These are phyloP conservation scores for Cladosporium sp. DNA, from an alignment of 2,329 filamentous ascomycete species.

Conservation along the genomic window DNA sequence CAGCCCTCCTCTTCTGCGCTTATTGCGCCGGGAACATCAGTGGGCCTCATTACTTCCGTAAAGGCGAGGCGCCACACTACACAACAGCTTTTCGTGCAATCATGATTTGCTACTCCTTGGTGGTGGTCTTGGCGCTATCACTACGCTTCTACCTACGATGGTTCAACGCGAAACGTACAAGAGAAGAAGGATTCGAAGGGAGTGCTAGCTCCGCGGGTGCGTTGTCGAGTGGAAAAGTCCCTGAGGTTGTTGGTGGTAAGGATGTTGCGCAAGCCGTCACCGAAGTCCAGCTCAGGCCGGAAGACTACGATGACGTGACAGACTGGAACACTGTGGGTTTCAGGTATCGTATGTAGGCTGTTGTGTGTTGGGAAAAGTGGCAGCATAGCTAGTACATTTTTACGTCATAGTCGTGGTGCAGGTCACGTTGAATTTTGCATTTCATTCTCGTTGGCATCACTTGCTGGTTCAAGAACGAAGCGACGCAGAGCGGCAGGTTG, in stretches of 20 bases:
- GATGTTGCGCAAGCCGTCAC: background rate
- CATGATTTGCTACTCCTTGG: slow-evolving; percentile 57
- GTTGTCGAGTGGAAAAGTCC: slow-evolving; percentile 26
- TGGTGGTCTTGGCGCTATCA: slow-evolving; percentile 45
- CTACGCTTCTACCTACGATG: slow-evolving; percentile 53
- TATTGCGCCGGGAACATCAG: slow-evolving; percentile 52
- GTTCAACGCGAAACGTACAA: slow-evolving; percentile 44
- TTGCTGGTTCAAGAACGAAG: background rate
- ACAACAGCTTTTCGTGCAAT: slow-evolving; percentile 54
- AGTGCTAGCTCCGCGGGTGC: slow-evolving; percentile 37
- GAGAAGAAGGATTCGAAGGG: background rate
- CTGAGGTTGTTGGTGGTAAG: background rate
- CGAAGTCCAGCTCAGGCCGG: slow-evolving; percentile 19
- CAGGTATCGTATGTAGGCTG: slow-evolving; percentile 54
- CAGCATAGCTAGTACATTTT: background rate
- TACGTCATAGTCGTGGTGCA: background rate
- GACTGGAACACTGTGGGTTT: slow-evolving; percentile 63
- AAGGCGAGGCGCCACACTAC: slow-evolving; percentile 50
- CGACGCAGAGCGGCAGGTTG: background rate
- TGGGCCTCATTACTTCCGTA: slow-evolving; percentile 54
- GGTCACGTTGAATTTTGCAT: background rate
- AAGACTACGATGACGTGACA: slow-evolving; percentile 56
- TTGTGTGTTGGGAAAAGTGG: too few relatives aligned
- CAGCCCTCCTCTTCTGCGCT: slow-evolving; percentile 47
- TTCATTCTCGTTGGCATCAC: background rate